These are phyloP conservation scores for Colletotrichum tropicale DNA, from an alignment of 2,329 filamentous ascomycete genomes.

Conservation along the genomic window DNA sequence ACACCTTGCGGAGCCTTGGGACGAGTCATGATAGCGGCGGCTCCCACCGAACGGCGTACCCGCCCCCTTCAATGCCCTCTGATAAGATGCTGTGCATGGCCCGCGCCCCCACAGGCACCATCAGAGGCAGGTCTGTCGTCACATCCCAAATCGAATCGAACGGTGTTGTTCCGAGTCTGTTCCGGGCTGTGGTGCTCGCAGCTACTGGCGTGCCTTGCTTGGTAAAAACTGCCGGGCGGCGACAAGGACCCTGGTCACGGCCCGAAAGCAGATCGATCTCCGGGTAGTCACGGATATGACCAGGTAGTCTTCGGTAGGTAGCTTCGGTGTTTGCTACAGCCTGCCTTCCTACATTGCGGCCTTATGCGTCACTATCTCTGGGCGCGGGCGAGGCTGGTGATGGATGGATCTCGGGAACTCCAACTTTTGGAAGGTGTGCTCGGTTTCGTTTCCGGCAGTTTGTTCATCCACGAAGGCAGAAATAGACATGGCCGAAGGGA, in stretches of 20 bases:
- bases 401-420: not conserved
- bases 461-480: not conserved
- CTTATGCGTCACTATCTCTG: not conserved
- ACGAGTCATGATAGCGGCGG: not conserved
- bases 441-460: not conserved
- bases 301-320: not conserved
- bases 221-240: not conserved
- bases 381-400: not conserved
- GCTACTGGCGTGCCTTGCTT: not conserved
- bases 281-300: not conserved
- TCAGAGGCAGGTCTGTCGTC: not conserved
- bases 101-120: not conserved
- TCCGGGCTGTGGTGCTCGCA: not conserved
- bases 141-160: not conserved
- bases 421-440: not conserved
- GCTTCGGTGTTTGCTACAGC: not conserved
- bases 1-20: not conserved
- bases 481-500: not conserved
- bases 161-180: not conserved
- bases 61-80: not conserved
- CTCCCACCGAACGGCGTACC: not conserved
- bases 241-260: not conserved
- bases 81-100: not conserved
- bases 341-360: not conserved
- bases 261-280: slow-evolving; percentile 2